Evolutionary conservation across 441 rosid genomes (phyloP).

Genomic region (Arabidopsis hybrid): DNA sequence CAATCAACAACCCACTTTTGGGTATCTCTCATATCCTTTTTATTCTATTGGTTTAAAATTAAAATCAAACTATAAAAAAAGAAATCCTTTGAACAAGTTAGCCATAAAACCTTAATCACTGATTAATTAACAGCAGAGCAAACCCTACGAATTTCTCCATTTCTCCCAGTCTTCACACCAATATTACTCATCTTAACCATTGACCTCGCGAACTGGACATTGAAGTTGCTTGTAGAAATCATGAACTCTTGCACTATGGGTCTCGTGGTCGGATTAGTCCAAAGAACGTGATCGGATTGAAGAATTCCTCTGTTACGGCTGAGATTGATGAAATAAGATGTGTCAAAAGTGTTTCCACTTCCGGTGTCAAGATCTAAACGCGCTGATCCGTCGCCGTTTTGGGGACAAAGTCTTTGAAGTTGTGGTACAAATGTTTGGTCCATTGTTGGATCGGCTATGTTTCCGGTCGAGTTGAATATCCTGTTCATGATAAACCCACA

Average conservation of each 20-base stretch:
- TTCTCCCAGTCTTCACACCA: constrained; percentile 28
- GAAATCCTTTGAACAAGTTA: neutral
- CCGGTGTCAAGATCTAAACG: constrained; percentile 53
- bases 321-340: constrained; percentile 56
- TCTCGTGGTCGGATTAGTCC: constrained; percentile 53
- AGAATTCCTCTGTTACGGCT: constrained; percentile 55
- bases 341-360: constrained; percentile 52
- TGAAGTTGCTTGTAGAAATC: constrained; percentile 44
- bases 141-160: constrained; percentile 29
- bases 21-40: neutral
- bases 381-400: constrained; percentile 33
- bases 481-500: constrained; percentile 32
- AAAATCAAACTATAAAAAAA: neutral
- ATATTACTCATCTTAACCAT: constrained; percentile 62
- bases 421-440: constrained; percentile 52
- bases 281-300: constrained; percentile 57
- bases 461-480: constrained; percentile 23
- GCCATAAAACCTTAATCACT: neutral
- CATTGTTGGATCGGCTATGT: constrained; percentile 46
- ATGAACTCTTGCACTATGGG: constrained; percentile 47
- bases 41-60: neutral
- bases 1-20: constrained; percentile 8
- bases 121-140: constrained; percentile 55
- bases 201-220: constrained; percentile 55
- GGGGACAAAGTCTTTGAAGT: constrained; percentile 56